Conservation (phyloP, 164 flowering plant species). For the Stephania japonica region DNA sequence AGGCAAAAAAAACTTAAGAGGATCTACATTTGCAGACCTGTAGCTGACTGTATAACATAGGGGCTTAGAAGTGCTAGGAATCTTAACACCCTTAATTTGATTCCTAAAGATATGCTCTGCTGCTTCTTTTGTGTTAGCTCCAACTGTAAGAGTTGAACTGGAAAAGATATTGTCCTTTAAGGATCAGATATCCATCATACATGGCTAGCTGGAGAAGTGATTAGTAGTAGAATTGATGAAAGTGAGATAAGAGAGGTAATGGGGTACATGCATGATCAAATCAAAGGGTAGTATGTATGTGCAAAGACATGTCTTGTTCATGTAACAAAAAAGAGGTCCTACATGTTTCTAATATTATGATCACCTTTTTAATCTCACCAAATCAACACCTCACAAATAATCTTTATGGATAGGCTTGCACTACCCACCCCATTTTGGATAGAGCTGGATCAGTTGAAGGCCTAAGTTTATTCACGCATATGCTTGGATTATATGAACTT, state of each 20-base stretch:
- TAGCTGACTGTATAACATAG: slow-evolving; percentile 23
- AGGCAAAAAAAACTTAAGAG: background rate
- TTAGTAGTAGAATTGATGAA: background rate
- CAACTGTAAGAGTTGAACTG: background rate
- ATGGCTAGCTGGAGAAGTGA: background rate
- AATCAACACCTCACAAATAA: slow-evolving; percentile 3
- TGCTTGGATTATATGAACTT: background rate
- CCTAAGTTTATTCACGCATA: background rate
- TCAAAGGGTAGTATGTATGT: slow-evolving; percentile 2
- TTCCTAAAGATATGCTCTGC: slow-evolving; percentile 10
- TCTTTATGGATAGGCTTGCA: slow-evolving; percentile 3
- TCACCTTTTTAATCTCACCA: slow-evolving; percentile 13
- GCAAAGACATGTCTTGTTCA: slow-evolving; percentile 7
- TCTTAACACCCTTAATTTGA: slow-evolving; percentile 10
- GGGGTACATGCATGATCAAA: slow-evolving; percentile 10
- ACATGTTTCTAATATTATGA: background rate
- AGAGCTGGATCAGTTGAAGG: background rate
- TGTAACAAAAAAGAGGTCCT: slow-evolving; percentile 7
- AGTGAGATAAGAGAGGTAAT: background rate
- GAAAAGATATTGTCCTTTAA: slow-evolving; percentile 4
- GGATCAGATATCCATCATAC: background rate
- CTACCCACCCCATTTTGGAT: background rate
- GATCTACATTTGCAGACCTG: slow-evolving; percentile 12
- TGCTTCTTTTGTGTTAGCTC: background rate
- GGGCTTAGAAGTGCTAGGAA: background rate